Base-by-base conservation (phyloP, 1,284 basidiomycete species). In the Paramarasmius palmivorus region DNA sequence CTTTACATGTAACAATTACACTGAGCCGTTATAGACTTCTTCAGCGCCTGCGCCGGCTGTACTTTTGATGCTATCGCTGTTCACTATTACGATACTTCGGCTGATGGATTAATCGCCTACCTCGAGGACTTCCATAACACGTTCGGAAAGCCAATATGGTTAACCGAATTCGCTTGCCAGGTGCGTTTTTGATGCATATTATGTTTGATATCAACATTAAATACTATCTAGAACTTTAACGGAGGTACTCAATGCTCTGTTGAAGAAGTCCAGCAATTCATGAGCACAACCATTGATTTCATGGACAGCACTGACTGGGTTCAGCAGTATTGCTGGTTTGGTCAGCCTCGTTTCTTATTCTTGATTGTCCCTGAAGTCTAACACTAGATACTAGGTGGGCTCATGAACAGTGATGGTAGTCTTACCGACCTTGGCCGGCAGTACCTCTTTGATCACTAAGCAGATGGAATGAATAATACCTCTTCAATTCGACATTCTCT, bases 161-260 rank as follows among this genome's bases (percentile, higher is more conserved):
- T 89, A 50, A 91, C 89, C 3, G 91, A 92, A 66, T 83, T 79
- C 63, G 87, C 84, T 57, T 83, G 82, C 70, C 74, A 83, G 72
- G 84, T 84, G 59, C 26, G 65, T 57, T 25, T 3, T 14, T n/a
- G 15, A 14, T n/a, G 36, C 23, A 7, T 20, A 25, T 19, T 37
- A 17, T 39, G 9, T 20, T 32, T 4, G 4, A 22, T 26, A 7
- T 32, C 4, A 37, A 2, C 2, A 12, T 7, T 38, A 55, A 38
- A 52, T 39, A 12, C 57, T 22, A 54, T 37, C 48, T 52, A 90
- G 78, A 79, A 85, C 72, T 92, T 86, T 71, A 77, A 78, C 64
- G 79, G 78, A 36, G 81, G 79, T 34, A 63, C 74, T 1, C 85
- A 88, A 65, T 81, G 82, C 60, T 59, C 56, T 54, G 57, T 61